These are phyloP conservation scores for Sphaerobolus stellatus DNA, from an alignment of 1,284 basidiomycete genomes.

Conservation along the genomic window DNA sequence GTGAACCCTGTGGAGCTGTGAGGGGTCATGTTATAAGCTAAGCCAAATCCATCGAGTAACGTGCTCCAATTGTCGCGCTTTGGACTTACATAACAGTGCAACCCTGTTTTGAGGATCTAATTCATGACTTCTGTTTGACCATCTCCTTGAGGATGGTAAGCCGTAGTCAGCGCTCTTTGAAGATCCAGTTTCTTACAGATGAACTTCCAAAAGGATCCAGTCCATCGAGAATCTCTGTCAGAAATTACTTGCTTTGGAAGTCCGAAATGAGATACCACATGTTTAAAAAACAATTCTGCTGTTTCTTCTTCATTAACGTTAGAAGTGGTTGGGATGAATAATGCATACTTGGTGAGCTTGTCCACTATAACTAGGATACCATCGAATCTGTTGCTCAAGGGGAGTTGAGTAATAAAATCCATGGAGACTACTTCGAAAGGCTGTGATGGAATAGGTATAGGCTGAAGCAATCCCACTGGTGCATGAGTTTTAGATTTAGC, in stretches of 20 bases:
- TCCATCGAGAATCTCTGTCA: constrained; percentile 18
- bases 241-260: constrained; percentile 19
- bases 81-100: constrained; percentile 36
- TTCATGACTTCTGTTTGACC: constrained; percentile 23
- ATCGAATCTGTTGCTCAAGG: constrained; percentile 11
- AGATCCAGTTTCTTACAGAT: constrained; percentile 13
- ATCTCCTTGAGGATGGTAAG: constrained; percentile 22
- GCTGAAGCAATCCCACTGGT: background rate
- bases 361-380: constrained; percentile 23
- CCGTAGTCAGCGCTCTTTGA: constrained; percentile 12
- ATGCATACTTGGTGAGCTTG: constrained; percentile 13
- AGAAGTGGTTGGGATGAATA: background rate
- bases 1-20: constrained; percentile 35
- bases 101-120: constrained; percentile 27
- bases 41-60: constrained; percentile 43
- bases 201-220: constrained; percentile 15
- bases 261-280: constrained; percentile 16
- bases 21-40: constrained; percentile 43
- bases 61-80: constrained; percentile 45
- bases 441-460: constrained; percentile 1
- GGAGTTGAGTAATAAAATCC: constrained; percentile 21
- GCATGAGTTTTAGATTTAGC: constrained; percentile 11
- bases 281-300: constrained; percentile 14
- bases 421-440: constrained; percentile 14
- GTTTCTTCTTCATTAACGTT: constrained; percentile 9